A percentile compares a stretch with the other conserved stretches of the same genome.
phyloP scores from a whole-genome alignment of 2,329 filamentous ascomycete species.

The Cladorrhinum sp. region DNA sequence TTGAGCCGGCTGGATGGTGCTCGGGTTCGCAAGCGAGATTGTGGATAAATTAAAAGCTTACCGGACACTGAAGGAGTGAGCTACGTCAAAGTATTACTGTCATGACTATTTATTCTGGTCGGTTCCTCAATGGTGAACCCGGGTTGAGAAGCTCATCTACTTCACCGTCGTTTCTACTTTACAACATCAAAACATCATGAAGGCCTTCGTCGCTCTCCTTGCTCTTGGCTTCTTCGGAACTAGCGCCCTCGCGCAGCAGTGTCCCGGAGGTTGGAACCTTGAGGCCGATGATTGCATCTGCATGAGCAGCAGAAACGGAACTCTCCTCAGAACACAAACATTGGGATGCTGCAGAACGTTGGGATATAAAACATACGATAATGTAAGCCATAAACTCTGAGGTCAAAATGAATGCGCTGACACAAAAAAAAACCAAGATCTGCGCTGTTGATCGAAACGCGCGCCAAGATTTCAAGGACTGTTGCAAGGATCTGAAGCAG shows the following conservation, averaged over 20 bases:
- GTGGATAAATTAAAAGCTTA: conserved; percentile 5
- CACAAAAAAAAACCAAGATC: conserved; percentile 19
- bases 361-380: conserved; percentile 23
- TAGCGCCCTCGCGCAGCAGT: conserved; percentile 17
- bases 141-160: neutral
- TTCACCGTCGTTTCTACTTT: neutral
- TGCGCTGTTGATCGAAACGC: conserved; percentile 25
- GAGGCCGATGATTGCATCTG: conserved; percentile 28
- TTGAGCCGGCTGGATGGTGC: neutral
- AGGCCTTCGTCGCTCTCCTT: conserved; percentile 8
- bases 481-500: conserved; percentile 27
- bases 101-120: conserved; percentile 5
- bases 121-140: neutral
- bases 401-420: neutral
- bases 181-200: conserved; percentile 9
- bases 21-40: conserved; percentile 3
- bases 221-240: conserved; percentile 12
- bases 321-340: conserved; percentile 22
- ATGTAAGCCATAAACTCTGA: conserved; percentile 9
- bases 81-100: neutral
- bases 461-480: conserved; percentile 26
- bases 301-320: conserved; percentile 26
- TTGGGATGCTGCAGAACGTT: conserved; percentile 18
- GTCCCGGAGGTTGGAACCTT: conserved; percentile 25
- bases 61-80: neutral